Evolutionary conservation across 2,329 filamentous ascomycete genomes (phyloP), one percentile per base, ranked within the genome.

Genomic region (Botrytis porri): DNA sequence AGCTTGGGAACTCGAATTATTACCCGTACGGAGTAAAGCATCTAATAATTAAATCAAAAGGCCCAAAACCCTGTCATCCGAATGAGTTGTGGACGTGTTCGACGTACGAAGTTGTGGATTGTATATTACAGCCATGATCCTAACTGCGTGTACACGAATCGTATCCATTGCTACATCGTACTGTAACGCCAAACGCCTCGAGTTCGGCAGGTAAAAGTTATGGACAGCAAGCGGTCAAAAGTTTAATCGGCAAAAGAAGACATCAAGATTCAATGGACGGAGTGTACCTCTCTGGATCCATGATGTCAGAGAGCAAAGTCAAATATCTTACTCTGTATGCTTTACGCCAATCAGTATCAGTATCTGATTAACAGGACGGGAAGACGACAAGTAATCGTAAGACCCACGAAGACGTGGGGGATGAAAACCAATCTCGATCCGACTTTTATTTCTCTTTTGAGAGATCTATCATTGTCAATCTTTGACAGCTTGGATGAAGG

Each of bases 81-180:
- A 39, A 54, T 48, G 35, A 16, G 3, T 65, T 65, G 29, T 65
- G 62, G 35, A 41, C 64, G 48, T 66, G 45, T 54, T 35, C 64
- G 64, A 29, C 64, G 45, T 51, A 18, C 32, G 22, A 66, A 39
- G 32, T 51, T n/a, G 45, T 54, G 32, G 45, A 67, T 29, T 54
- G 51, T 41, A 22, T 22, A 22, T 57, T 57, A 57, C 65, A 67
- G 48, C 65, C 65, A 67, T 67, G 35, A 67, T 67, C 65, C 65
- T 57, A 57, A 67, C 18, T 22, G 35, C 29, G 32, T 41, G 65
- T 41, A 67, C 65, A 67, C 65, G 65, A 67, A 57, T 67, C 65
- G 54, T 67, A 20, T 41, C 45, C n/a, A 39, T 45, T 45, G 62
- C 41, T 45, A 45, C 18, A 45, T 22, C 18, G 3, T 4, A 66